These are phyloP conservation scores for Luffa acutangula DNA, from an alignment of 306 rosid genomes.

Conservation along the genomic window DNA sequence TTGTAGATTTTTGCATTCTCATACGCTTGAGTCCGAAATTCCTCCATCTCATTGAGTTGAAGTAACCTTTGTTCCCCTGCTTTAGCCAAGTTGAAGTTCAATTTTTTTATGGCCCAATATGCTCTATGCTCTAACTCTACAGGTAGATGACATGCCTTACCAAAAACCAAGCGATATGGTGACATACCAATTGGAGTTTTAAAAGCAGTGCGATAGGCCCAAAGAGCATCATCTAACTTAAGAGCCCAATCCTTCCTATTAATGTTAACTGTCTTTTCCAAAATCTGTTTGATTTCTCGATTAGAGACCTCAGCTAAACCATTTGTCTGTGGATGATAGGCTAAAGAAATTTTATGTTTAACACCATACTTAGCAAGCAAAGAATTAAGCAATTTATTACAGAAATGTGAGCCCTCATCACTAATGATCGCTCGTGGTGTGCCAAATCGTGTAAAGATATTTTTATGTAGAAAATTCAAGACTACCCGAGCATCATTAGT, in stretches of 20 bases:
- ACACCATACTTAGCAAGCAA: neutral
- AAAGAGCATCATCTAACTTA: neutral
- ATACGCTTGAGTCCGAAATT: no score
- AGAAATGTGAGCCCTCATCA: neutral
- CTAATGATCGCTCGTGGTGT: neutral
- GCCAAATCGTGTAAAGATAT: neutral
- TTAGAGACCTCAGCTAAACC: neutral
- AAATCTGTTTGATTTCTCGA: neutral
- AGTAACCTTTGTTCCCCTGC: no score
- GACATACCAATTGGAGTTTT: neutral
- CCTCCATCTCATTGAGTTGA: no score
- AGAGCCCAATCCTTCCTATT: neutral
- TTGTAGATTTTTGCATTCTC: no score
- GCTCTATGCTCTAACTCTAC: neutral
- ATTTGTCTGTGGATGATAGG: neutral
- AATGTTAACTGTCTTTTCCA: neutral
- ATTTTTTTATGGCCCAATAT: neutral
- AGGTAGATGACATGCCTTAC: neutral
- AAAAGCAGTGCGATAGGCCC: neutral
- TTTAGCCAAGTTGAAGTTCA: no score
- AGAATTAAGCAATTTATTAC: neutral
- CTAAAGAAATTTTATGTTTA: neutral
- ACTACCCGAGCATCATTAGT: neutral
- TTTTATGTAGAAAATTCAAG: no score
- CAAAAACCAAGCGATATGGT: neutral